These are phyloP conservation scores for Acer negundo DNA, from an alignment of 345 rosid species.

Conservation along the genomic window DNA sequence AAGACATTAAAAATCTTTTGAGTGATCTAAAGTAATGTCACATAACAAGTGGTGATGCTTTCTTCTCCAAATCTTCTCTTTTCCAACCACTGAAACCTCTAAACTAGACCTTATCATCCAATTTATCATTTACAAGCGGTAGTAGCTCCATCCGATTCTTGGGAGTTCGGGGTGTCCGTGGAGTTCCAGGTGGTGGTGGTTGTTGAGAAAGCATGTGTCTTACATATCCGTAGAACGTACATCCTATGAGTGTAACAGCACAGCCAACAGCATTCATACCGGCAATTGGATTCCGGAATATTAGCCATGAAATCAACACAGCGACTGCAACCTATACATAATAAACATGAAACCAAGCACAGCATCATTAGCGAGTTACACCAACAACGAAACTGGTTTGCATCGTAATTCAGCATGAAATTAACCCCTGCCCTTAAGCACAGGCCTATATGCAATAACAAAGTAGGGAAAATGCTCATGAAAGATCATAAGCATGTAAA, in stretches of 20 bases:
- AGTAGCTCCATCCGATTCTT: constrained; percentile 73
- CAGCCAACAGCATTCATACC: constrained; percentile 90
- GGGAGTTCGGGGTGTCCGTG: constrained; percentile 88
- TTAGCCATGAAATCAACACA: constrained; percentile 88
- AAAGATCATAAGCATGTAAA: not conserved
- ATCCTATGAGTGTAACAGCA: constrained; percentile 83
- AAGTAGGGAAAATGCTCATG: not conserved
- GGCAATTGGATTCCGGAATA: constrained; percentile 93
- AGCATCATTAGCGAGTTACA: not conserved
- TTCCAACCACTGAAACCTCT: constrained; percentile 14
- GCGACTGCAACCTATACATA: constrained; percentile 87
- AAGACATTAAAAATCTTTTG: not conserved
- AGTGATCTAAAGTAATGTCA: constrained; percentile 21
- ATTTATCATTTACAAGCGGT: constrained; percentile 89
- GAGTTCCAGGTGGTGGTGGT: constrained; percentile 71
- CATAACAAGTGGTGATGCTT: constrained; percentile 8
- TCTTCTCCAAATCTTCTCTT: not conserved
- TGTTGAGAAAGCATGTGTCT: constrained; percentile 87
- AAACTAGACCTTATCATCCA: constrained; percentile 76
- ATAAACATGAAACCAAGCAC: not conserved
- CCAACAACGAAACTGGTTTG: not conserved
- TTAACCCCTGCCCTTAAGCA: not conserved
- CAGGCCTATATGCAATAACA: not conserved
- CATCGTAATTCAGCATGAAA: not conserved
- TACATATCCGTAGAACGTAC: constrained; percentile 94